Evolutionary conservation across 306 rosid genomes (phyloP).

Genomic region (Sophora flavescens): DNA sequence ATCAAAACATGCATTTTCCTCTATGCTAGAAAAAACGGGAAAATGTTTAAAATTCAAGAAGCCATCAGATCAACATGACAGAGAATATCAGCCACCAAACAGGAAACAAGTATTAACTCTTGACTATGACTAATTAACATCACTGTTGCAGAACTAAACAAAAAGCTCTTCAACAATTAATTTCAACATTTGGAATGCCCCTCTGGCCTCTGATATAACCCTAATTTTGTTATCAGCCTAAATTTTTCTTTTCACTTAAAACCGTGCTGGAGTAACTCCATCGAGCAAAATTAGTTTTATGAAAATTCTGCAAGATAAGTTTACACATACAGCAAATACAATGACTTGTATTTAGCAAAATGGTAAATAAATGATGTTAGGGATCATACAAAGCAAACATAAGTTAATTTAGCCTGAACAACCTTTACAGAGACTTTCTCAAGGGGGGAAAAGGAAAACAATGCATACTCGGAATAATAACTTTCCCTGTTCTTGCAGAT

Average conservation of each 20-base stretch:
- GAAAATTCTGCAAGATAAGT: constrained; percentile 32
- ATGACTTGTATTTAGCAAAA: neutral
- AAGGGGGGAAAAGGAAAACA: neutral
- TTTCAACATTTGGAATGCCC: constrained; percentile 24
- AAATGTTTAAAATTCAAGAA: neutral
- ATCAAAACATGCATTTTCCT: constrained; percentile 16
- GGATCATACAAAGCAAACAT: constrained; percentile 39
- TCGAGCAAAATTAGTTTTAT: constrained; percentile 36
- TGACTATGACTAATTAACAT: constrained; percentile 30
- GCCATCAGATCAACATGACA: constrained; percentile 14
- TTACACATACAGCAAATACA: constrained; percentile 16
- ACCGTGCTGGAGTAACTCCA: constrained; percentile 22
- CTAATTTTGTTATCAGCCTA: constrained; percentile 29
- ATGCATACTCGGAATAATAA: constrained; percentile 40
- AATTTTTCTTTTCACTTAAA: constrained; percentile 20
- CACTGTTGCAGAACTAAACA: constrained; percentile 27
- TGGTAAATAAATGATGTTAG: constrained; percentile 15
- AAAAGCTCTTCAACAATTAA: constrained; percentile 27
- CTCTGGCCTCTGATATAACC: constrained; percentile 22
- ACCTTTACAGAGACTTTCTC: constrained; percentile 7
- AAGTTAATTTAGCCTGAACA: constrained; percentile 15
- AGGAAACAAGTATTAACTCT: constrained; percentile 14
- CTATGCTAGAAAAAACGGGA: constrained; percentile 8
- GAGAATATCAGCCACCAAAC: neutral
- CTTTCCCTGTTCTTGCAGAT: constrained; percentile 28